Percentiles rank a stretch among this genome's conserved stretches.
phyloP scores from a whole-genome alignment of 805 yeast species.

The Limtongia smithiae region DNA sequence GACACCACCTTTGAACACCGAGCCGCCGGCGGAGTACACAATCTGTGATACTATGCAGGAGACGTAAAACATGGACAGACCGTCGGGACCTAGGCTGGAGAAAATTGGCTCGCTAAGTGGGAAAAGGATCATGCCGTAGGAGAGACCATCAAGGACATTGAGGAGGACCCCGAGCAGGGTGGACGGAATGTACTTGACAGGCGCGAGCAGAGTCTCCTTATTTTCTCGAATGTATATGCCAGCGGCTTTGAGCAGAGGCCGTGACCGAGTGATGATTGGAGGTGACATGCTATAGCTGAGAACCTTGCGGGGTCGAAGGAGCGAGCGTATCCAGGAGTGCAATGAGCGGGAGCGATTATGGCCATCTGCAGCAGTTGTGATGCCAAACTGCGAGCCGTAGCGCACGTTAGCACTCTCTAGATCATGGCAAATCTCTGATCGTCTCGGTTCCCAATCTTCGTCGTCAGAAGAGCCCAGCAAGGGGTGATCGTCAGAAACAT shows the following conservation, averaged over 20 bases:
- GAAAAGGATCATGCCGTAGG: constrained; percentile 97
- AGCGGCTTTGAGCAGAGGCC: background rate
- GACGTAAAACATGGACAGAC: constrained; percentile 89
- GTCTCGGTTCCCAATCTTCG: background rate
- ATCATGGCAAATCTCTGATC: background rate
- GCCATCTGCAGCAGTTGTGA: background rate
- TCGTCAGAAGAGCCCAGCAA: background rate
- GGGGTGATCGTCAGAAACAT: constrained; percentile 2
- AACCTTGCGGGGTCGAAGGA: background rate
- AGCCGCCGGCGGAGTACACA: constrained; percentile 84
- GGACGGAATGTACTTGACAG: constrained; percentile 54
- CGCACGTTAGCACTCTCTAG: background rate
- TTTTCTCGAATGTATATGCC: background rate
- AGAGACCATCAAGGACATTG: constrained; percentile 86
- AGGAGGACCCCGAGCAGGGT: constrained; percentile 80
- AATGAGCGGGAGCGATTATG: background rate
- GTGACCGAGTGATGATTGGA: background rate
- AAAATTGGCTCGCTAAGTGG: constrained; percentile 82
- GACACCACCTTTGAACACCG: constrained; percentile 83
- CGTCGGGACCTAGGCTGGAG: constrained; percentile 76
- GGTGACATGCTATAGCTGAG: background rate
- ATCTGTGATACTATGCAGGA: constrained; percentile 87
- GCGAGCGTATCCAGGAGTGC: background rate
- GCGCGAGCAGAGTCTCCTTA: background rate
- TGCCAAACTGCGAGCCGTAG: constrained; percentile 6